phyloP scores from a whole-genome alignment of 305 asterid genomes.

The Stenogyne calaminthoides region DNA sequence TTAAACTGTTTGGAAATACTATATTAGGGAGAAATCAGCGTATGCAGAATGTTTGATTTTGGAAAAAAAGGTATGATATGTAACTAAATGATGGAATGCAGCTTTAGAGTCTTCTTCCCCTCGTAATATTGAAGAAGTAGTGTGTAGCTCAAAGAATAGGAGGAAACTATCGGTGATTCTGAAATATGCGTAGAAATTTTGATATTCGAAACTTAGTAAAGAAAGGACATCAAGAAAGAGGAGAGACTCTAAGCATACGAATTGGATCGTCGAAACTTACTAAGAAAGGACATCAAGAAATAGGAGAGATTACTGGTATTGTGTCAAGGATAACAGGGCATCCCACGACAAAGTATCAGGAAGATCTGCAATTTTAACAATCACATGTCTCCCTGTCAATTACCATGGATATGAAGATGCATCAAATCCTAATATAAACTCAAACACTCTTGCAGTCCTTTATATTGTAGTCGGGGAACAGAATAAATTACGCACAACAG shows the following conservation, averaged over 20 bases:
- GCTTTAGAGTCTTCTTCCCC: background rate
- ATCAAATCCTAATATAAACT: background rate
- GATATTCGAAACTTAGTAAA: background rate
- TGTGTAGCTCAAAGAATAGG: background rate
- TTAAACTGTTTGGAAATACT: background rate
- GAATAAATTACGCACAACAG: background rate
- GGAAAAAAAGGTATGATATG: background rate
- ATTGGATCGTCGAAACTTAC: background rate
- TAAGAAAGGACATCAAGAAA: background rate
- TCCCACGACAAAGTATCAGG: background rate
- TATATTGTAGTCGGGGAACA: background rate
- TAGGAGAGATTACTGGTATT: background rate
- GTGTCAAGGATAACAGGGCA: background rate
- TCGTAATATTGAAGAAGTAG: slow-evolving; percentile 7
- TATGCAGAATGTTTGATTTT: background rate
- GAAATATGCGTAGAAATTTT: background rate
- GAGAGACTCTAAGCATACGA: background rate
- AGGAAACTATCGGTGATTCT: background rate
- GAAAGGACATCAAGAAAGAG: background rate
- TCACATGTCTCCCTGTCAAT: background rate
- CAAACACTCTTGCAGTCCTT: background rate
- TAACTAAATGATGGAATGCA: background rate
- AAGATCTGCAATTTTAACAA: slow-evolving; percentile 12
- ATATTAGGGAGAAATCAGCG: background rate
- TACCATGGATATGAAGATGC: background rate